A percentile compares a stretch with the other conserved stretches of the same genome.
Conservation (phyloP, 2,329 filamentous ascomycete genomes). For the Iodosphaeria phyllophila region DNA sequence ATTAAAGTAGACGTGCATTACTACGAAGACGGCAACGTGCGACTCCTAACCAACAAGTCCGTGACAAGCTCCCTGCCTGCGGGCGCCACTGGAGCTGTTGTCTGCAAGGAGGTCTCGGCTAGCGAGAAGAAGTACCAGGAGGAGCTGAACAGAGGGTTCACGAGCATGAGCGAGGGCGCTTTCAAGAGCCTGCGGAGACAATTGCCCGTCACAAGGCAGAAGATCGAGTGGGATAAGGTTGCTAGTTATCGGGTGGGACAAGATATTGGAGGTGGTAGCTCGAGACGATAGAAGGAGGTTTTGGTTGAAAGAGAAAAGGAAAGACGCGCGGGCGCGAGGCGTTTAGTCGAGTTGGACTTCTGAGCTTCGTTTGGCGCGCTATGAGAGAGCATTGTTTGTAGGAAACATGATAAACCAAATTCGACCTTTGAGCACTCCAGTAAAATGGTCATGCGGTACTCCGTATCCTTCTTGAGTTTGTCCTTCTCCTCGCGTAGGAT, state of each 20-base stretch:
- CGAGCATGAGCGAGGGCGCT: constrained; percentile 72
- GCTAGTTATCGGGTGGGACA: constrained; percentile 75
- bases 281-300: constrained; percentile 25
- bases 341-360: too few relatives aligned
- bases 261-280: constrained; percentile 54
- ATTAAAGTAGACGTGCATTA: constrained; percentile 96
- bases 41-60: constrained; percentile 74
- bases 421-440: too few relatives aligned
- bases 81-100: constrained; percentile 38
- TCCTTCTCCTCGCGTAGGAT: too few relatives aligned
- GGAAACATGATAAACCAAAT: too few relatives aligned
- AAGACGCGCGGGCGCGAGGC: too few relatives aligned
- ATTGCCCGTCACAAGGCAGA: constrained; percentile 89
- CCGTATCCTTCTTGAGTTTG: too few relatives aligned
- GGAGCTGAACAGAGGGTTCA: constrained; percentile 82
- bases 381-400: too few relatives aligned
- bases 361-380: too few relatives aligned
- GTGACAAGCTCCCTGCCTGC: constrained; percentile 42
- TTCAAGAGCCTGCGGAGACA: constrained; percentile 90
- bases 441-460: too few relatives aligned
- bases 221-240: constrained; percentile 99
- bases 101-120: constrained; percentile 59
- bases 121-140: constrained; percentile 91
- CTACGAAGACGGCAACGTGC: constrained; percentile 97
- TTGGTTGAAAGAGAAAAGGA: too few relatives aligned